phyloP scores from a whole-genome alignment of 805 yeast genomes.

The Helenozyma rhizophorensis region DNA sequence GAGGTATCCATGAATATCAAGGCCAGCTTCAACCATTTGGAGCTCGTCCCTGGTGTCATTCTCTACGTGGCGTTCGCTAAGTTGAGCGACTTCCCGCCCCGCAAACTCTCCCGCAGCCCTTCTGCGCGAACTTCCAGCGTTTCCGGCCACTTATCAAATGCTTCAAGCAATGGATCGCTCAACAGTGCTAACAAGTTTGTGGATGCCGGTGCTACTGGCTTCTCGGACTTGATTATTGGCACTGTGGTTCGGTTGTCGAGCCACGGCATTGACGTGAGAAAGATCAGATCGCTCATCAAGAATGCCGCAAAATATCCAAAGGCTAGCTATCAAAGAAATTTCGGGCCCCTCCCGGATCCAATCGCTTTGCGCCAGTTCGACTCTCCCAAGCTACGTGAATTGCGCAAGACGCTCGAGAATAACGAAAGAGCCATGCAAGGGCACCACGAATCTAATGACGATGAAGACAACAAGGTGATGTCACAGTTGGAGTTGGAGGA shows the following conservation, averaged over 20 bases:
- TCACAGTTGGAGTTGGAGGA: conserved; percentile 74
- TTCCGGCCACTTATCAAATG: too few species aligned
- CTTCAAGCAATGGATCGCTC: neutral
- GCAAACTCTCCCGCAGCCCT: neutral
- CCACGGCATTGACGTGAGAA: conserved; percentile 25
- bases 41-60: conserved; percentile 72
- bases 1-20: conserved; percentile 79
- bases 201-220: too few species aligned
- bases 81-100: conserved; percentile 34
- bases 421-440: conserved; percentile 19
- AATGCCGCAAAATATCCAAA: conserved; percentile 34
- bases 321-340: conserved; percentile 46
- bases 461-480: conserved; percentile 26
- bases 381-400: conserved; percentile 82
- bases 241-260: conserved; percentile 6
- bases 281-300: conserved; percentile 44
- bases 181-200: neutral
- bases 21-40: conserved; percentile 75
- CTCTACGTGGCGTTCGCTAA: conserved; percentile 84
- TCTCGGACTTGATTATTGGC: conserved; percentile 4
- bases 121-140: too few species aligned
- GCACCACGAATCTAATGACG: neutral
- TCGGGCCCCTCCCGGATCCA: conserved; percentile 78
- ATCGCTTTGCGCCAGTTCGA: conserved; percentile 68
- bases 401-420: conserved; percentile 56